Base-by-base conservation (phyloP, 352 stramenopile genomes). In the Globisporangium yorkense region DNA sequence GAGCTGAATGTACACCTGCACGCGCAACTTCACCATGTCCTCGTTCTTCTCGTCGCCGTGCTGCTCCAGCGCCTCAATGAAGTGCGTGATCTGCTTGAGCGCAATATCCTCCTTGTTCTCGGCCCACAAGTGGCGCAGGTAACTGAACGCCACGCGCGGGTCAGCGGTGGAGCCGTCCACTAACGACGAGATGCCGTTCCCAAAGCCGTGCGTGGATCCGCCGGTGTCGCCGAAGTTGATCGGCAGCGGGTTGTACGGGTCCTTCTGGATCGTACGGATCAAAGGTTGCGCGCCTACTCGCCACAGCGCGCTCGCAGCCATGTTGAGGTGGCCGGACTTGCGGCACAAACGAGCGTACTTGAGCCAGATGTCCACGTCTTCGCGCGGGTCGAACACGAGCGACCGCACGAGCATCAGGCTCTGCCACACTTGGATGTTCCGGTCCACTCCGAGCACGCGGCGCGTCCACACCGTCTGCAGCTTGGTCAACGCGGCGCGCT, bases 381-480 rank as follows among this genome's bases (percentile, higher is more conserved):
- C 90, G 40, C 77, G 78, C 1, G 87, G 75, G 48, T 96, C 75
- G 21, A 97, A 85, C 12, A 98, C 87, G 6, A 98, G 76, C 12
- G 92, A 96, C 49, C 96, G 88, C 44, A 99, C 92, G 44, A 97
- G 85, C 68, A 99, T 94, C 48, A 99, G 91, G 55, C 82, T 88
- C 57, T 98, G 92, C 94, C 92, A 98, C 40, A 97, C 89, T 57
- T 90, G 71, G 39, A 97, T 94, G 57, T 97, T 96, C 40, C 84
- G 80, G 41, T 98, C 84, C 44, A 97, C 98, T n/a, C 96, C 97
- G 54, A 97, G 88, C 51, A 99, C 84, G 35, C 96, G 80, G 29
- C 76, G 75, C 39, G 84, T 94, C 84, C 84, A 94, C 35, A 87
- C 84, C 5, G 77, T 86, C 62, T 94, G 84, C 51, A 94, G 55